Evolutionary conservation across 2,329 filamentous ascomycete species (phyloP), one percentile per base, ranked within the genome.

Genomic region (Phialophora expanda): DNA sequence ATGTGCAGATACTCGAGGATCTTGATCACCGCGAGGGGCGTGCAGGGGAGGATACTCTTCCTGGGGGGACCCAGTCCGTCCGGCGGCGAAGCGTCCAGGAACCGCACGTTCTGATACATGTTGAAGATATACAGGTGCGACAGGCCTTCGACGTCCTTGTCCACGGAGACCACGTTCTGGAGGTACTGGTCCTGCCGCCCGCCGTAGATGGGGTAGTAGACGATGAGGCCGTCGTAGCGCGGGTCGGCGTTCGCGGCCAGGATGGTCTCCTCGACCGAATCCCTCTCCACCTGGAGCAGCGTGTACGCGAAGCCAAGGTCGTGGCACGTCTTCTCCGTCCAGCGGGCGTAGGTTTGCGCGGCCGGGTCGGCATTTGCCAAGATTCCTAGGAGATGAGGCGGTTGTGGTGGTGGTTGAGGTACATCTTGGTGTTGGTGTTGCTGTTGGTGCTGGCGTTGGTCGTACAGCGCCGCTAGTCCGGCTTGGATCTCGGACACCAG

Each of bases 81-180:
- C 2, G 32, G 32, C 78, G 92, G 91, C 51, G 84, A 79, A 4
- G 90, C 89, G 79, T 99, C 95, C 64, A 99, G 85, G 82, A 93
- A 98, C 71, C 95, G 92, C 74, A 96, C 87, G 82, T 99, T 99
- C 83, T 97, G 91, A 82, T 98, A 99, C 93, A 99, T 97, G 85
- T 99, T 99, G 86, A 94, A 93, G 75, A 98, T 90, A 81, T 98
- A 93, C 76, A 89, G 89, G 80, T 97, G 94, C 73, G 90, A 92
- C 65, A 99, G 87, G 41, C 95, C 95, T 79, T 99, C 95, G 71
- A 99, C 94, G 75, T 99, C 95, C 80, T 99, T 98, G 78, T 86
- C 82, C 51, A 97, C 85, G 64, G 92, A 89, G 64, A 97, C 93
- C 2, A 96, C 92, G 81, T 97, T 93, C 81, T 98, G 94, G 71